phyloP scores from a whole-genome alignment of 371 early-diverging fungal species.

The Entomophthora muscae region DNA sequence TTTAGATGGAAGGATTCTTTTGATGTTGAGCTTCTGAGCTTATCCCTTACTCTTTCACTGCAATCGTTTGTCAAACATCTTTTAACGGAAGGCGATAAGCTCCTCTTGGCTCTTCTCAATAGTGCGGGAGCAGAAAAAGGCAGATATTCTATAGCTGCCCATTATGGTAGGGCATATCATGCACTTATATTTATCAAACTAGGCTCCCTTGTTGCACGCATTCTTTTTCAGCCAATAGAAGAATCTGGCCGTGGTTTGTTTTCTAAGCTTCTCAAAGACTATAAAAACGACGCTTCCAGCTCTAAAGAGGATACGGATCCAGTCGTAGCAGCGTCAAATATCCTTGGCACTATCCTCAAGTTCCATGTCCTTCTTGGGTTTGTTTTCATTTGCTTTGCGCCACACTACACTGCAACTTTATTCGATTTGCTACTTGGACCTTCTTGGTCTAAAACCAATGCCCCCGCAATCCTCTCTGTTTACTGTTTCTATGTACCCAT shows the following conservation, averaged over 20 bases:
- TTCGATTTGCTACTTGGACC: conserved; percentile 46
- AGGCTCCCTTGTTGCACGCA: conserved; percentile 78
- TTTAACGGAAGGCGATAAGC: conserved; percentile 88
- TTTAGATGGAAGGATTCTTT: conserved; percentile 15
- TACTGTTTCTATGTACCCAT: conserved; percentile 84
- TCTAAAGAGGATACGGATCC: conserved; percentile 11
- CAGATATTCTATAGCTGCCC: conserved; percentile 16
- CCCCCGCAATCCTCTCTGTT: conserved; percentile 34
- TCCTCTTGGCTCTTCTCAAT: conserved; percentile 36
- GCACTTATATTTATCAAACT: background rate
- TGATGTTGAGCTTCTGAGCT: conserved; percentile 29
- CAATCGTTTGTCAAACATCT: conserved; percentile 83
- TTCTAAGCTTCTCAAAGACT: conserved; percentile 25
- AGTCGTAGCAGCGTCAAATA: conserved; percentile 22
- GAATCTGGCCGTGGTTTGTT: conserved; percentile 76
- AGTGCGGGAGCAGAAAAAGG: background rate
- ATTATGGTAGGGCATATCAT: conserved; percentile 45
- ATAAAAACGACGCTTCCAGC: conserved; percentile 4
- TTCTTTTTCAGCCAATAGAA: conserved; percentile 86
- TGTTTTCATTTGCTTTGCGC: conserved; percentile 66
- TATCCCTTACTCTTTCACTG: conserved; percentile 58
- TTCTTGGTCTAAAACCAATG: conserved; percentile 33
- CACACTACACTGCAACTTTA: conserved; percentile 35
- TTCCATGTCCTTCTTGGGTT: conserved; percentile 59
- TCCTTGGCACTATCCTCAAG: conserved; percentile 44